phyloP scores from a whole-genome alignment of 305 asterid genomes.

The Stenogyne calaminthoides region DNA sequence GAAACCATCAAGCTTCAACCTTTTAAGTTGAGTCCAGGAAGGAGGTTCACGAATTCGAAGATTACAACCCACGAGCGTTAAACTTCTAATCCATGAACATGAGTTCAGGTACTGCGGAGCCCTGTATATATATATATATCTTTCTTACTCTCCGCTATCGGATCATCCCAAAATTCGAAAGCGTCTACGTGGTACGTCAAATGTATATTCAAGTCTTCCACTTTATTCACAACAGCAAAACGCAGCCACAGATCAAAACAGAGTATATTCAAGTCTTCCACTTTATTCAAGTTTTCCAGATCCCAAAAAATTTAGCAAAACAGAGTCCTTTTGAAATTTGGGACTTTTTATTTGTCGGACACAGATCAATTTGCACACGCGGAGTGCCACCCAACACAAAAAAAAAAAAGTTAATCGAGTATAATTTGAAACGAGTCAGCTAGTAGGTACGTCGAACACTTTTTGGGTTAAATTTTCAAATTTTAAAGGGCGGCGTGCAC shows the following conservation, averaged over 20 bases:
- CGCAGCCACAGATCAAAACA: neutral
- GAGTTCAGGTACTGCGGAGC: neutral
- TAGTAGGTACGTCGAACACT: no score
- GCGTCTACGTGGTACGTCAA: accelerated
- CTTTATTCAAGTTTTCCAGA: no score
- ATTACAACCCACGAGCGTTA: neutral
- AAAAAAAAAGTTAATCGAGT: no score
- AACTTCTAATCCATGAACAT: neutral
- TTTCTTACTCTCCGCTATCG: neutral
- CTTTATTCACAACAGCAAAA: neutral
- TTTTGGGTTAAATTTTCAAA: no score
- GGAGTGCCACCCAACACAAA: no score
- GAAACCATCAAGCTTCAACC: neutral
- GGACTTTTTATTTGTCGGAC: no score
- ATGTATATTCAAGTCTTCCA: neutral
- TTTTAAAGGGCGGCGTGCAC: no score
- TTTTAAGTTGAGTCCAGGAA: neutral
- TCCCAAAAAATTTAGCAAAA: no score
- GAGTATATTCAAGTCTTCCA: no score
- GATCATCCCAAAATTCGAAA: neutral
- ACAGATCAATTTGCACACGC: no score
- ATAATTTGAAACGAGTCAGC: no score
- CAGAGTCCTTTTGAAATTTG: no score
- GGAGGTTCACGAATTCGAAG: neutral
- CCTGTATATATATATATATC: neutral